Base-by-base conservation (phyloP, 228 moss, liverwort and hornwort genomes). In the Sphagnum fallax region DNA sequence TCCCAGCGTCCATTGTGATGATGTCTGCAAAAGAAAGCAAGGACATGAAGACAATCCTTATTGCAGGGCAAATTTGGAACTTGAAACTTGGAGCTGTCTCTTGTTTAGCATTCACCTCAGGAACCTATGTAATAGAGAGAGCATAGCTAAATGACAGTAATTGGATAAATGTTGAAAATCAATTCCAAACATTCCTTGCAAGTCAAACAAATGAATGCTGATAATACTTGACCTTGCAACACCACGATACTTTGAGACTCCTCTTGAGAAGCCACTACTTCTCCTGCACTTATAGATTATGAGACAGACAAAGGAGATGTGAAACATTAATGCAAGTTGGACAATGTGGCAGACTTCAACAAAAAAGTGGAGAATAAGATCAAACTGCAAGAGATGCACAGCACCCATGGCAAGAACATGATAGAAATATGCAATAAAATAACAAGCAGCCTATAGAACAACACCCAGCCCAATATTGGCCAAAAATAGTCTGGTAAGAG, bases 1-100 rank as follows among this genome's bases (percentile, higher is more conserved):
- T 91, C 91, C 89, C 91, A 91, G 0, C 91, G 89, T 18, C 91
- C 91, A 60, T 91, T 91, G 67, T 89, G 91, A 55, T 91, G 91
- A 73, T 91, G 91, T 71, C 88, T 90, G 79, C 73, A 75, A 49
- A 55, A 50, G 18, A 14, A 13, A 50, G 62, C 62, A 16, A 62
- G 62, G 62, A 47, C 48, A 48, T 11, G 49, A 47, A 50, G 66
- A 47, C 15, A n/a, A n/a, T 16, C 62, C 62, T 62, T 62, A 16
- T 10, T 62, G 62, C 62, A 62, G 62, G 62, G 16, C 62, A 62
- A 16, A 32, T 32, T 32, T 32, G 32, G 32, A 32, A 32, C 32
- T 32, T 32, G 32, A 32, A 32, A 32, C 32, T 32, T 32, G 32
- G 32, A 32, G 2, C 32, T 32, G 32, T 3, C 32, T 32, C 2